Evolutionary conservation across 2,329 filamentous ascomycete species (phyloP), one percentile per base, ranked within the genome.

Genomic region (Dactylellina leptospora): DNA sequence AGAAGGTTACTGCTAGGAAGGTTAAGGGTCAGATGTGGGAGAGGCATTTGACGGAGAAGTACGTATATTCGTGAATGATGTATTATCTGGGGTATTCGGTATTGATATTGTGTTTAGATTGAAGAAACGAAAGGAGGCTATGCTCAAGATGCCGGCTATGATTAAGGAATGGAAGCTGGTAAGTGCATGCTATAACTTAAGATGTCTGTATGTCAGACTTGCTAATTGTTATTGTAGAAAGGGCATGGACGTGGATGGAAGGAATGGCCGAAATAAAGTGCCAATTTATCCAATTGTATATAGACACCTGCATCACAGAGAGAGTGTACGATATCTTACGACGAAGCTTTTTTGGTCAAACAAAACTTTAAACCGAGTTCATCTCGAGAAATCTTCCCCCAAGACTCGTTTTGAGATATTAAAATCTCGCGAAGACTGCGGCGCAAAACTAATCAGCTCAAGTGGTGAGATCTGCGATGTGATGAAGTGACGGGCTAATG

Each of bases 21-120:
- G 95, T 84, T 88, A 99, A 97, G 89, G 95, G 95, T 80, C 93
- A 97, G 81, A 85, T 87, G 77, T 91, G 93, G 87, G 95, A 99
- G 84, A 87, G 95, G 79, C 90, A 89, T 78, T 83, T 97, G 83
- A 88, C 90, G 82, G 84, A 85, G 73, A 87, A 88, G 84, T 87
- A 87, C 74, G 86, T 84, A 60, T 62, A 74, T 13, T 44, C 23
- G 33, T n/a, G 50, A 9, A 9, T 27, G 51, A 16, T 28, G 4
- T 11, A 18, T 0, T 5, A n/a, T 23, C 8, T 27, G 36, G 28
- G 60, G 11, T 42, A 40, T 60, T 30, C 33, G 16, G 27, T 54
- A 36, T 9, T 47, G 13, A 40, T 48, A 10, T 28, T 28, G 36
- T 27, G 20, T 62, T 73, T 78, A 90, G 89, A 81, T 86, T 97